phyloP scores from a whole-genome alignment of 192 early-diverging fungal species.

The Paraglomus occultum region DNA sequence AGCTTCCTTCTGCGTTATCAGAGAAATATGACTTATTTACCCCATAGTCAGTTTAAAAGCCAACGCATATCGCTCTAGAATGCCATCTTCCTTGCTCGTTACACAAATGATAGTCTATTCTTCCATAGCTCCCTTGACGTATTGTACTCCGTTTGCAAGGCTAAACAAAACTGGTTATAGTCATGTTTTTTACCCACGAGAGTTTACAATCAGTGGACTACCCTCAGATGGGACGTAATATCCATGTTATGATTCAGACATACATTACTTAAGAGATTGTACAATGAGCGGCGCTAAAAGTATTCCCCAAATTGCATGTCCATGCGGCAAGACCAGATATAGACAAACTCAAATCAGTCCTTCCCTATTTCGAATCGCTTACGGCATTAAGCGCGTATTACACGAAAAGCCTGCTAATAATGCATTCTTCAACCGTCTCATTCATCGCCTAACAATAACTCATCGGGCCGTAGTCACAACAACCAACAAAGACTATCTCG shows the following conservation, averaged over 20 bases:
- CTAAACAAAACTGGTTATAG: slow-evolving; percentile 53
- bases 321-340: slow-evolving; percentile 36
- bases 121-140: slow-evolving; percentile 47
- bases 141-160: slow-evolving; percentile 44
- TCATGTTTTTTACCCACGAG: slow-evolving; percentile 41
- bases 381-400: slow-evolving; percentile 43
- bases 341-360: slow-evolving; percentile 36
- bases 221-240: slow-evolving; percentile 52
- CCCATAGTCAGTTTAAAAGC: slow-evolving; percentile 55
- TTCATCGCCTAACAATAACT: slow-evolving; percentile 30
- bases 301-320: slow-evolving; percentile 30
- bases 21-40: slow-evolving; percentile 49
- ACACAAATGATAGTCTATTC: slow-evolving; percentile 52
- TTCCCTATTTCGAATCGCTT: slow-evolving; percentile 50
- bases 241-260: slow-evolving; percentile 31
- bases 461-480: slow-evolving; percentile 41
- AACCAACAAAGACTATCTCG: slow-evolving; percentile 33
- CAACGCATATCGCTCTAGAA: slow-evolving; percentile 55
- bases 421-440: slow-evolving; percentile 29
- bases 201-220: slow-evolving; percentile 53
- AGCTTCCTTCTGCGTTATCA: background rate
- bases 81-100: slow-evolving; percentile 48
- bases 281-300: slow-evolving; percentile 41
- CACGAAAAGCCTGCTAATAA: slow-evolving; percentile 36
- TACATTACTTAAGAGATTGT: slow-evolving; percentile 42